Conservation (phyloP, 1,139 yeast genomes). For the Blastobotrys malaysiensis region DNA sequence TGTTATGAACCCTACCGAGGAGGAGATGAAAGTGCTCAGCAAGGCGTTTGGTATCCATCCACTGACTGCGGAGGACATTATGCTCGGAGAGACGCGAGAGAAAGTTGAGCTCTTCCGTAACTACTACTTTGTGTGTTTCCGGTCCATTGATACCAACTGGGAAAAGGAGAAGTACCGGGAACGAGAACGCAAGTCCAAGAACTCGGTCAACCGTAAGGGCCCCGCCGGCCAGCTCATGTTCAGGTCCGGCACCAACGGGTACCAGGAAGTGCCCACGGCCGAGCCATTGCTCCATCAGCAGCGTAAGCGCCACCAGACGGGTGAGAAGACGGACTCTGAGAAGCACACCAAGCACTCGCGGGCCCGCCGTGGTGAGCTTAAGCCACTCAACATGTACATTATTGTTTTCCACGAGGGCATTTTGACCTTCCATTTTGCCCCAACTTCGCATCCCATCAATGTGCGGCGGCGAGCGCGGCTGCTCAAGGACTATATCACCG, state of each 20-base stretch:
- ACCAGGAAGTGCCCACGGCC: not conserved
- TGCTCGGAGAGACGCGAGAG: slow-evolving; percentile 87
- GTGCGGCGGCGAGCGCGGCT: slow-evolving; percentile 91
- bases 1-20: slow-evolving; percentile 87
- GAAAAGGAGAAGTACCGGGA: slow-evolving; percentile 24
- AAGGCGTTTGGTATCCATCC: slow-evolving; percentile 95
- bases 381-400: slow-evolving; percentile 81
- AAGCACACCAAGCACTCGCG: not conserved
- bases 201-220: not conserved
- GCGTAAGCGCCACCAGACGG: slow-evolving; percentile 1
- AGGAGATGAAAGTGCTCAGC: slow-evolving; percentile 86
- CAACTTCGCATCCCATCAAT: slow-evolving; percentile 74
- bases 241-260: not conserved
- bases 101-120: slow-evolving; percentile 87
- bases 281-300: not conserved
- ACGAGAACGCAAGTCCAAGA: slow-evolving; percentile 6
- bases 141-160: slow-evolving; percentile 71
- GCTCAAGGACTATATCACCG: slow-evolving; percentile 78
- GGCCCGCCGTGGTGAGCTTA: slow-evolving; percentile 8
- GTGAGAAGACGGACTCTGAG: not conserved
- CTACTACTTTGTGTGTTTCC: slow-evolving; percentile 87
- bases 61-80: slow-evolving; percentile 90
- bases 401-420: slow-evolving; percentile 85
- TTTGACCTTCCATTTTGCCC: slow-evolving; percentile 78
- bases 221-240: not conserved